These are phyloP conservation scores for Penicillium corylophilum DNA, from an alignment of 2,329 filamentous ascomycete species.

Conservation along the genomic window DNA sequence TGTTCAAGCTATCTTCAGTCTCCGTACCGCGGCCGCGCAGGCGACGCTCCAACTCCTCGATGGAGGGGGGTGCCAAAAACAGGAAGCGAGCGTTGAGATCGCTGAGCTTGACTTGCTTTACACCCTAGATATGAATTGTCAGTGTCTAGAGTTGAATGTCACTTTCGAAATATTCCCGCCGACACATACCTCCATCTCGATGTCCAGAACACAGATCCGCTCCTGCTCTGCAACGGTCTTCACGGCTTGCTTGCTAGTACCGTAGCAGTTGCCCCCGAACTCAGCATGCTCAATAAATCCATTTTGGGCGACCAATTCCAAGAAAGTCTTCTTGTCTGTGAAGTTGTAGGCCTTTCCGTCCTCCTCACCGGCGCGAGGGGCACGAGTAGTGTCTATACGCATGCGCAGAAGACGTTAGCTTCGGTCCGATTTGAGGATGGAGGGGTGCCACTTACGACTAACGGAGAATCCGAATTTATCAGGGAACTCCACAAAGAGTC, in stretches of 20 bases:
- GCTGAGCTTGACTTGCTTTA: slow-evolving; percentile 85
- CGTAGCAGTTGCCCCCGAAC: slow-evolving; percentile 85
- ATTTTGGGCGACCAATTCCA: slow-evolving; percentile 63
- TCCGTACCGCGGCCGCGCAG: slow-evolving; percentile 77
- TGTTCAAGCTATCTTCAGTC: slow-evolving; percentile 67
- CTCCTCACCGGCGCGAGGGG: slow-evolving; percentile 70
- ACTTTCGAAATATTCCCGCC: neutral
- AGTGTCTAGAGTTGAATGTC: neutral
- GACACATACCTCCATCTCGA: slow-evolving; percentile 81
- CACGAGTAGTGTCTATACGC: slow-evolving; percentile 71
- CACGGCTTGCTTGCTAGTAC: slow-evolving; percentile 77
- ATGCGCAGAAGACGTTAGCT: slow-evolving; percentile 9
- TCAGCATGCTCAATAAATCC: slow-evolving; percentile 85
- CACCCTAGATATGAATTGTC: slow-evolving; percentile 55
- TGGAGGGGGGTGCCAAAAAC: slow-evolving; percentile 77
- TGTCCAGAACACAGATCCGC: slow-evolving; percentile 80
- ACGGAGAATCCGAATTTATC: slow-evolving; percentile 45
- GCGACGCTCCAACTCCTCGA: slow-evolving; percentile 71
- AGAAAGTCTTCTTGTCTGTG: slow-evolving; percentile 65
- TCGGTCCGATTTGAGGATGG: slow-evolving; percentile 12
- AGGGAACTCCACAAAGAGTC: slow-evolving; percentile 43
- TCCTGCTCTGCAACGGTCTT: slow-evolving; percentile 70
- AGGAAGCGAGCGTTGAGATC: slow-evolving; percentile 74
- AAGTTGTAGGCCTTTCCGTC: slow-evolving; percentile 82
- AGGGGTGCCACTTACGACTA: slow-evolving; percentile 31